Conservation (phyloP, 306 rosid genomes). For the Mimosa bimucronata region DNA sequence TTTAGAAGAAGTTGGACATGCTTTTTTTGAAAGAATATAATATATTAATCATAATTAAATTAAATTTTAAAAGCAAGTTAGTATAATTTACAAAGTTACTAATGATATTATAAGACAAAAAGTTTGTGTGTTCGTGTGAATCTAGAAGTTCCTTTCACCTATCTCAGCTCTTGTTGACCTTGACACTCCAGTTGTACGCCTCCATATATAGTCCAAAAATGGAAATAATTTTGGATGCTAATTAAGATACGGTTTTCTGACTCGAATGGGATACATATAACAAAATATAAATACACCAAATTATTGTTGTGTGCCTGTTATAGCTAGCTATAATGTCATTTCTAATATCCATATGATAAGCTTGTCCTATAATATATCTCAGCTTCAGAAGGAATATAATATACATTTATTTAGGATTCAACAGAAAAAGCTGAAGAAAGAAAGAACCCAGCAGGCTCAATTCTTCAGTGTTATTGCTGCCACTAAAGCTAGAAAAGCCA, state of each 20-base stretch:
- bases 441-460: not conserved
- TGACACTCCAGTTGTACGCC: not conserved
- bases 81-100: not conserved
- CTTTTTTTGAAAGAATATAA: not conserved
- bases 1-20: not conserved
- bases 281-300: not conserved
- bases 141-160: not conserved
- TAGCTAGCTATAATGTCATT: not conserved
- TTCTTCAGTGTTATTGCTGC: not conserved
- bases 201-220: not conserved
- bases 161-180: not conserved
- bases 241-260: not conserved
- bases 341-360: not conserved
- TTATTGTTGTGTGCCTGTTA: not conserved
- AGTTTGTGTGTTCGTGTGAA: not conserved
- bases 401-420: not conserved
- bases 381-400: not conserved
- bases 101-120: not conserved
- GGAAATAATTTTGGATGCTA: not conserved
- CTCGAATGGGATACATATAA: not conserved
- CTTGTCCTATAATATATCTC: not conserved
- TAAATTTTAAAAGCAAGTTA: no score
- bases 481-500: not conserved
- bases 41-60: no score
- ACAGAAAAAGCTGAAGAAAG: not conserved